phyloP scores from a whole-genome alignment of 768 basidiomycete species.

The Chalciporus chontae region DNA sequence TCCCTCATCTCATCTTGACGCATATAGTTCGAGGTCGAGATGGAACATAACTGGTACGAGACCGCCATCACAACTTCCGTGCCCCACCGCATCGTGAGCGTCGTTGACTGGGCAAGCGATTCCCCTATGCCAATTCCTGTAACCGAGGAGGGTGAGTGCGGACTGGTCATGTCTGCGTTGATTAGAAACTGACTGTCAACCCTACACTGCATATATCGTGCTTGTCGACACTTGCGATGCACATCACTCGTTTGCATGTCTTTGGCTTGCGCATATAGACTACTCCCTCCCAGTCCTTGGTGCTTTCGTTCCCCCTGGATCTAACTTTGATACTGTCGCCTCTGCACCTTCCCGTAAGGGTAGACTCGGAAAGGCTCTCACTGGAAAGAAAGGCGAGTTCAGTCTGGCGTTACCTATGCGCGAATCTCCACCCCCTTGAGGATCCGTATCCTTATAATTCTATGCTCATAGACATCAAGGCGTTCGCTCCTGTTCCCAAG shows the following conservation, averaged over 20 bases:
- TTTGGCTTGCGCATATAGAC: slow-evolving; percentile 4
- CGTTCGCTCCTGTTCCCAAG: slow-evolving; percentile 11
- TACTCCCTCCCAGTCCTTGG: slow-evolving; percentile 22
- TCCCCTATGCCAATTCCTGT: slow-evolving; percentile 41
- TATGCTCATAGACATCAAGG: slow-evolving; percentile 6
- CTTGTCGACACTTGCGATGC: background rate
- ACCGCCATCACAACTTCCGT: slow-evolving; percentile 68
- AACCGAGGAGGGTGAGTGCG: slow-evolving; percentile 14
- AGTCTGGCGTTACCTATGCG: background rate
- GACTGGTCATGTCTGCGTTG: background rate
- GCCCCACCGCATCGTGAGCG: slow-evolving; percentile 81
- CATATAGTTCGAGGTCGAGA: slow-evolving; percentile 80
- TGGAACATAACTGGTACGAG: slow-evolving; percentile 97
- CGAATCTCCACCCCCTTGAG: too few species aligned
- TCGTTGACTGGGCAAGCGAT: slow-evolving; percentile 94
- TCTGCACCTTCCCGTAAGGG: slow-evolving; percentile 2
- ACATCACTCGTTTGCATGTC: background rate
- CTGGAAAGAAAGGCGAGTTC: slow-evolving; percentile 13
- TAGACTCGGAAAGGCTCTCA: slow-evolving; percentile 16
- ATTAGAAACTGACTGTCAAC: slow-evolving; percentile 6
- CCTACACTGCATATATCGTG: background rate
- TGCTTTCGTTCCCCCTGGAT: slow-evolving; percentile 23
- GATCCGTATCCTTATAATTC: background rate
- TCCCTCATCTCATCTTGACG: background rate
- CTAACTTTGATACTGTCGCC: slow-evolving; percentile 14